Conservation (phyloP, 2,329 filamentous ascomycete species). For the Fusarium pseudograminearum region DNA sequence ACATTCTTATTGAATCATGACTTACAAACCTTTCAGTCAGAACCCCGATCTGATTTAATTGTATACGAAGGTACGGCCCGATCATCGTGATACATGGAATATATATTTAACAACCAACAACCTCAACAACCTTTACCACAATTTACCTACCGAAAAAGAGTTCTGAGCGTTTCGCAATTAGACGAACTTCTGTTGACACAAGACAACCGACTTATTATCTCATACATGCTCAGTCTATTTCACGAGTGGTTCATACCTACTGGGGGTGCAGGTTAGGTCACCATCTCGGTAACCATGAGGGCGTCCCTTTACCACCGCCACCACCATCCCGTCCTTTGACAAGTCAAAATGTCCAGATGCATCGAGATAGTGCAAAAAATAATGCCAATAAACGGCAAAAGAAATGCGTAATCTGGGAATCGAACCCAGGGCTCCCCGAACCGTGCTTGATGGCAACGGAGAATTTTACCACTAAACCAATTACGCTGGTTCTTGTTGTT, state of each 20-base stretch:
- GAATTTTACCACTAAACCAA: slow-evolving; percentile 22
- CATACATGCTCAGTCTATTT: neutral
- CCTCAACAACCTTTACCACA: no score
- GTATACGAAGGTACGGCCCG: no score
- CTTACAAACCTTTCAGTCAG: neutral
- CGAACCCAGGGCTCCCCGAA: slow-evolving; percentile 17
- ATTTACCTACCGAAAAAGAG: neutral
- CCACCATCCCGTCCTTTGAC: neutral
- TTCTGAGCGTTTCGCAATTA: no score
- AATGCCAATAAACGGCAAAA: neutral
- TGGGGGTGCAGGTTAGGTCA: neutral
- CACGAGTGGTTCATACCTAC: neutral
- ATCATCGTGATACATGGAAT: neutral
- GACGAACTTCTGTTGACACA: neutral
- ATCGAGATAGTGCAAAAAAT: neutral
- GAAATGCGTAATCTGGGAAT: slow-evolving; percentile 14
- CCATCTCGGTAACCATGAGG: neutral
- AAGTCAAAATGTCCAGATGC: neutral
- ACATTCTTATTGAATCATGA: neutral
- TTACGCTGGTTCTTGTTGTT: neutral
- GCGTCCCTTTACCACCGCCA: neutral
- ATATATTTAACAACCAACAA: neutral
- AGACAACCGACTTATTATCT: neutral
- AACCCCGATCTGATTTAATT: neutral
- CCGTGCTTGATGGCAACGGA: slow-evolving; percentile 2